Evolutionary conservation across 305 asterid species (phyloP), one percentile per base, ranked within the genome.

Genomic region (Fraxinus albicans): DNA sequence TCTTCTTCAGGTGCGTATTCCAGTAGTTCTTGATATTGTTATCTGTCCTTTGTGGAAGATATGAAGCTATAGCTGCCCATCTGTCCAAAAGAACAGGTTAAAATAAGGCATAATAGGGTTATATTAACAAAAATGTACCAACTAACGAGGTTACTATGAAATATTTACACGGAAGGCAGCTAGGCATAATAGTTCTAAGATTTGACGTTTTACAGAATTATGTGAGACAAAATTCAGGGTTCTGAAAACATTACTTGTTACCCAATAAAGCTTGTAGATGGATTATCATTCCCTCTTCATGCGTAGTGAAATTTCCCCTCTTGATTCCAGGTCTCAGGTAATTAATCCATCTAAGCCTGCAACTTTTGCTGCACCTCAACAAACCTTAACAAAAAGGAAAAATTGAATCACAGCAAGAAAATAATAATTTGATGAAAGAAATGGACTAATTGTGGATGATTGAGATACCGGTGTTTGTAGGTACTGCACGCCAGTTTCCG

Each of bases 11-110:
- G 78, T 89, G 92, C 8, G 92, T 89, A 69, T 89, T 89, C 92
- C 92, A 89, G 31, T 87, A 89, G 73, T 89, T 89, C 85, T 89
- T 89, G 78, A 89, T 89, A 67, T 89, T 90, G 31, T 89, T 87
- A 9, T 89, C 91, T 19, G 91, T 89, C 76, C 91, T 86, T 79
- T 89, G 91, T 7, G 91, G 91, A 8, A 89, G 87, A 80, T 89
- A 87, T 15, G 92, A 89, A 72, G 92, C 92, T 75, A 89, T 89
- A 50, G 90, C 88, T 25, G 92, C 92, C 92, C 92, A 89, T 79
- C 92, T 89, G 84, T 63, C 3, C 70, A 60, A 73, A 70, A 70
- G 0, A 65, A 23, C 3, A 53, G 13, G 73, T 65, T 10, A 23
- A 23, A 65, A 3, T 25, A 25, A 23, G 34, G 73, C 73, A 70